These are phyloP conservation scores for Avicennia marina DNA, from an alignment of 257 asterid genomes.

Conservation along the genomic window DNA sequence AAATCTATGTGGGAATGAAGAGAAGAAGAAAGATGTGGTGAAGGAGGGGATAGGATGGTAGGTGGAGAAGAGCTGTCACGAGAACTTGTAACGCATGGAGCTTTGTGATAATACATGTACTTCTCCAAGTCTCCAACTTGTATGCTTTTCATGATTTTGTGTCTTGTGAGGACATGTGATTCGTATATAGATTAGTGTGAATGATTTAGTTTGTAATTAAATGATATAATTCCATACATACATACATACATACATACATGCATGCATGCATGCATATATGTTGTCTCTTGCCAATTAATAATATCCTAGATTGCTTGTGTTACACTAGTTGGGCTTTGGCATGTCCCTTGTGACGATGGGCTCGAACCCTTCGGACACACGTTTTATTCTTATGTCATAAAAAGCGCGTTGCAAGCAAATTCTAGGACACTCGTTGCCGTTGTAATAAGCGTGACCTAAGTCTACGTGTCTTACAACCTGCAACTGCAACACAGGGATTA, in stretches of 20 bases:
- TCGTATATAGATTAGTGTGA: neutral
- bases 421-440: slow-evolving; percentile 16
- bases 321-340: no score
- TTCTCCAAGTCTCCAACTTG: neutral
- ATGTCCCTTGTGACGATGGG: slow-evolving; percentile 2
- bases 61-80: slow-evolving; percentile 3
- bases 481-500: neutral
- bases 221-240: no score
- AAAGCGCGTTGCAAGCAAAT: slow-evolving; percentile 14
- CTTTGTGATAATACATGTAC: neutral
- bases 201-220: neutral
- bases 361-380: slow-evolving; percentile 14
- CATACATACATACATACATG: no score
- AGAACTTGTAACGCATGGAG: neutral
- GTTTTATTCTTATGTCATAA: slow-evolving; percentile 2
- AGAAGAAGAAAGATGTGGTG: neutral
- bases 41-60: neutral
- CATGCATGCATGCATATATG: no score
- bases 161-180: neutral
- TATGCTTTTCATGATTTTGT: neutral
- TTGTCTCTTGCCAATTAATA: no score
- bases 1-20: no score
- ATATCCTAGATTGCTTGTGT: no score
- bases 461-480: slow-evolving; percentile 19
- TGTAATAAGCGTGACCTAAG: neutral